Conservation (phyloP, 2,329 filamentous ascomycete species). For the Fusarium annulatum region DNA sequence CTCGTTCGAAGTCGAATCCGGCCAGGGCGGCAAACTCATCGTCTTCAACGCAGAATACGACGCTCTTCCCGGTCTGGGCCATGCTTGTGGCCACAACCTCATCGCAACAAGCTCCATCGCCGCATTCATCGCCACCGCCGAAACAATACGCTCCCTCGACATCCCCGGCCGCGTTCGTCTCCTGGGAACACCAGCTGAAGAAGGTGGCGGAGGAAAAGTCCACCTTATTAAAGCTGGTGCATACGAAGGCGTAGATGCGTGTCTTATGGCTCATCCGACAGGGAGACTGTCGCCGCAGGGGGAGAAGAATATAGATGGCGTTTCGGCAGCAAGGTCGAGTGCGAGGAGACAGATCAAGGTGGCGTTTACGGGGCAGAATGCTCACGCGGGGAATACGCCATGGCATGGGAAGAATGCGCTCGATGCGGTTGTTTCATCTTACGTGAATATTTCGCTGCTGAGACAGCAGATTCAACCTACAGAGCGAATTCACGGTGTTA, state of each 20-base stretch:
- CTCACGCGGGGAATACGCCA: constrained; percentile 67
- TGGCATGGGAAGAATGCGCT: constrained; percentile 71
- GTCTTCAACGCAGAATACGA: constrained; percentile 37
- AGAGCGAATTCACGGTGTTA: constrained; percentile 62
- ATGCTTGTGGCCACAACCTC: constrained; percentile 32
- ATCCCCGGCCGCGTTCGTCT: constrained; percentile 9
- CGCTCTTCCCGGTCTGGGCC: constrained; percentile 24
- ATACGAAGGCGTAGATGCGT: constrained; percentile 51
- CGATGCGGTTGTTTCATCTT: constrained; percentile 64
- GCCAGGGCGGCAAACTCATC: constrained; percentile 17
- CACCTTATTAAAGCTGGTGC: constrained; percentile 57
- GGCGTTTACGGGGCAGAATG: constrained; percentile 64
- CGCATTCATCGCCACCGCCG: constrained; percentile 29
- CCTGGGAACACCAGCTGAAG: constrained; percentile 63
- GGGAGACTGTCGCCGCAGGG: constrained; percentile 8
- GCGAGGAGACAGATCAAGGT: constrained; percentile 63
- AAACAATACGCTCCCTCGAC: constrained; percentile 5
- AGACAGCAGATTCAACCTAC: constrained; percentile 67
- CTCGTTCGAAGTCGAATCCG: constrained; percentile 27
- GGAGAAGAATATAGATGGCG: constrained; percentile 39
- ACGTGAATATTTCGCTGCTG: constrained; percentile 61
- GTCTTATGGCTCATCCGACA: constrained; percentile 46
- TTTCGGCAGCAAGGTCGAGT: constrained; percentile 57
- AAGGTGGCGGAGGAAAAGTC: constrained; percentile 64
- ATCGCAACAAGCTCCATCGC: constrained; percentile 31